phyloP scores from a whole-genome alignment of 2,329 filamentous ascomycete species.

The Ilyonectria mors-panacis region DNA sequence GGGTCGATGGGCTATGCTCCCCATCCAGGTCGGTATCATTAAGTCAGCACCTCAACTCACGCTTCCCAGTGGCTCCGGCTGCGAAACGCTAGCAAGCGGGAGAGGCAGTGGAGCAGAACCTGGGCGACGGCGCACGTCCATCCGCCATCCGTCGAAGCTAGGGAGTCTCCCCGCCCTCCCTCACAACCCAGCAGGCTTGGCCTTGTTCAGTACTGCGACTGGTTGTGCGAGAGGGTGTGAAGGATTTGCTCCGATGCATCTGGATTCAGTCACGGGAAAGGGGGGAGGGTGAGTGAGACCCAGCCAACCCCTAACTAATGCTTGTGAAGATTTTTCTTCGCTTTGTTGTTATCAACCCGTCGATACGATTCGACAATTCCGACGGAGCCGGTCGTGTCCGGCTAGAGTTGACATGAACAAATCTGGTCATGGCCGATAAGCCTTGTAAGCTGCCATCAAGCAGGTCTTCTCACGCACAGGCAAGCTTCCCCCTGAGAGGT shows the following conservation, averaged over 20 bases:
- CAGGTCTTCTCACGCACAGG: background rate
- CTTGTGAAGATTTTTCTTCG: conserved; percentile 3
- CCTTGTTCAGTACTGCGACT: conserved; percentile 17
- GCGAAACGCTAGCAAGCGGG: conserved; percentile 29
- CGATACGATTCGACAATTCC: conserved; percentile 18
- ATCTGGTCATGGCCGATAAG: conserved; percentile 5
- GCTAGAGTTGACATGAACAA: background rate
- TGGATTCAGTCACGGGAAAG: conserved; percentile 33
- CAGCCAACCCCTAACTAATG: conserved; percentile 8
- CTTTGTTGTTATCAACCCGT: conserved; percentile 1
- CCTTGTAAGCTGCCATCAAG: conserved; percentile 7
- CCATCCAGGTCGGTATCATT: conserved; percentile 11
- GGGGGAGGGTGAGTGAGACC: conserved; percentile 3
- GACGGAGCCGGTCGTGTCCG: conserved; percentile 1
- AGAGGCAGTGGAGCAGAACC: conserved; percentile 22
- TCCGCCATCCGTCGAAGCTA: conserved; percentile 28
- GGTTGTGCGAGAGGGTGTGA: conserved; percentile 28
- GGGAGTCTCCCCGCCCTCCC: conserved; percentile 17
- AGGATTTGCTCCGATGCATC: conserved; percentile 30
- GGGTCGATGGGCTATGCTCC: conserved; percentile 13
- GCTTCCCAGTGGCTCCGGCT: conserved; percentile 33
- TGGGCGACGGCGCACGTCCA: conserved; percentile 23
- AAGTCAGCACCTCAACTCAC: conserved; percentile 13
- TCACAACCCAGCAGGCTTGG: conserved; percentile 16
- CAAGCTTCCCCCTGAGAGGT: conserved; percentile 7